A percentile compares a stretch with the other conserved stretches of the same genome.
Conservation (phyloP, 495 filamentous ascomycete species). For the Cairneyella variabilis region DNA sequence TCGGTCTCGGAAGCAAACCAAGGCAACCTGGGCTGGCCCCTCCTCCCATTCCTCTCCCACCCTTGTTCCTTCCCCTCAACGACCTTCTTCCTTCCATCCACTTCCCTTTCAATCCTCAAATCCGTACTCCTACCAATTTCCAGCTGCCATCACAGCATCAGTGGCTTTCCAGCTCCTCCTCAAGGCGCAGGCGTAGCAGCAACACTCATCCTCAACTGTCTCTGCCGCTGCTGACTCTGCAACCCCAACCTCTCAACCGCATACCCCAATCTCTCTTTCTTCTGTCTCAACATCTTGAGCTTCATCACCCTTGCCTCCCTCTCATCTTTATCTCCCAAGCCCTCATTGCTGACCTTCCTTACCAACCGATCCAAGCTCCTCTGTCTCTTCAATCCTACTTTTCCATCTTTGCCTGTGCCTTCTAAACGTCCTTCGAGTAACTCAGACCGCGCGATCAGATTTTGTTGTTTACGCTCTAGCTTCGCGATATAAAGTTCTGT, state of each 20-base stretch:
- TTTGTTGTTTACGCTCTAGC: constrained; percentile 65
- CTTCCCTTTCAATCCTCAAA: neutral
- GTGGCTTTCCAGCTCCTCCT: neutral
- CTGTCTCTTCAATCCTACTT: constrained; percentile 44
- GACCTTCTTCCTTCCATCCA: neutral
- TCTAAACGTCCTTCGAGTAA: constrained; percentile 65
- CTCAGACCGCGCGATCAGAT: constrained; percentile 65
- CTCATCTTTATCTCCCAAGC: constrained; percentile 31
- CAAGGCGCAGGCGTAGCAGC: constrained; percentile 10
- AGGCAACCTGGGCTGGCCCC: too few species aligned
- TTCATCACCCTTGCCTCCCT: constrained; percentile 52
- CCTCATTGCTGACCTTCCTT: constrained; percentile 29
- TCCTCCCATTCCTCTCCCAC: too few species aligned
- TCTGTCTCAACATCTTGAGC: constrained; percentile 61
- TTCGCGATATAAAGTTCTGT: constrained; percentile 67
- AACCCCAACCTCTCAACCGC: constrained; percentile 69
- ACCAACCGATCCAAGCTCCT: constrained; percentile 54
- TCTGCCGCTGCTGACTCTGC: constrained; percentile 62
- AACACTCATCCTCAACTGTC: constrained; percentile 79
- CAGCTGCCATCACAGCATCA: neutral
- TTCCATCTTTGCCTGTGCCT: constrained; percentile 22
- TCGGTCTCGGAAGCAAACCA: too few species aligned
- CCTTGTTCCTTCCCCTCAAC: too few species aligned
- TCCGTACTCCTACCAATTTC: neutral
- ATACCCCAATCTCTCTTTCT: constrained; percentile 76